Evolutionary conservation across 2,329 filamentous ascomycete genomes (phyloP), one percentile per base, ranked within the genome.

Genomic region (Trichoderma sp.): DNA sequence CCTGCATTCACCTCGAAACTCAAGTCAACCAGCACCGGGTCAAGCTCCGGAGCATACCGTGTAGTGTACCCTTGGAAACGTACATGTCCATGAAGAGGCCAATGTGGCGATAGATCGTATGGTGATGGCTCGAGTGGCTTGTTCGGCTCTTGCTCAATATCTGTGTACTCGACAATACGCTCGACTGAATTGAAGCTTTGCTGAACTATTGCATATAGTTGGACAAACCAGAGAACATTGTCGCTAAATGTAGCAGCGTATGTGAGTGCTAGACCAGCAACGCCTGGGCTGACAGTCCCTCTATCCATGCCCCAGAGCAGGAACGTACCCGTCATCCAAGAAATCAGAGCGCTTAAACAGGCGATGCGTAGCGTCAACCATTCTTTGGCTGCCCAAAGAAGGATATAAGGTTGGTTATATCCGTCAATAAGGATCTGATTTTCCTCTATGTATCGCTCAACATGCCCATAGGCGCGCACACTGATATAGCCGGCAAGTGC

Each of bases 391-490:
- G 87, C 85, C 74, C 90, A 90, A 0, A 89, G 91, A 14, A 91
- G 80, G 76, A 89, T 91, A 77, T 90, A 91, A 1, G 89, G 89
- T 13, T 85, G 86, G 75, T 92, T 86, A 76, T 96, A 93, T 11
- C 89, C 90, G 79, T 97, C 95, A 79, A 97, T 92, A 72, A 89
- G 89, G 57, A 83, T 80, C 70, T 96, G 85, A 75, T 97, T 97
- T 76, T 97, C 93, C 27, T 92, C 86, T 71, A 96, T 90, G 79
- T 97, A 97, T 40, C 93, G 89, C 63, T 91, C 86, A 77, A 96
- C 92, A 74, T 96, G 93, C 55, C 93, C 92, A 75, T 97, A 97
- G 1, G 94, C 94, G 75, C 93, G 89, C 73, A 97, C 97, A 0
- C 94, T 97, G 2, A 93, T 93, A 75, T 97, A 92, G 33, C 94